Conservation (phyloP, 1,139 yeast genomes). For the Suhomyces wounanorum region DNA sequence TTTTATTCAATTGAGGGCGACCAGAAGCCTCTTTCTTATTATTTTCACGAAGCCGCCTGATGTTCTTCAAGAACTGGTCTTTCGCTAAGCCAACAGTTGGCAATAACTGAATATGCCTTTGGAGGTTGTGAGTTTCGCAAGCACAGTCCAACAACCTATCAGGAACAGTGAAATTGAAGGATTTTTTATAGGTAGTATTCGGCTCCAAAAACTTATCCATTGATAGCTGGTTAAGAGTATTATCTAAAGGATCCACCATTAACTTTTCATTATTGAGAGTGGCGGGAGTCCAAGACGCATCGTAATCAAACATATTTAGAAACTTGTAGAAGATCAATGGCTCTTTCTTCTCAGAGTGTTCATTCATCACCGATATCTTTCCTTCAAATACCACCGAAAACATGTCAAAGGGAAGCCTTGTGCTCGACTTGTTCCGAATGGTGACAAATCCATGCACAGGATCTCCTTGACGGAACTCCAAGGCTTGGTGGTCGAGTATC, state of each 20-base stretch:
- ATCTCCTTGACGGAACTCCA: slow-evolving; percentile 44
- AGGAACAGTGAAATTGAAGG: slow-evolving; percentile 43
- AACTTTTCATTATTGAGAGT: slow-evolving; percentile 31
- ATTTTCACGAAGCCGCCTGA: slow-evolving; percentile 19
- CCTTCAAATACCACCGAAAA: slow-evolving; percentile 44
- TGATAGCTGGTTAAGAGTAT: slow-evolving; percentile 30
- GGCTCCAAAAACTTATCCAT: slow-evolving; percentile 34
- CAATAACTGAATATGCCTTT: slow-evolving; percentile 39
- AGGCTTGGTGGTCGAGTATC: slow-evolving; percentile 30
- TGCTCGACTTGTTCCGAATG: slow-evolving; percentile 32
- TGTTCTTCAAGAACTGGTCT: slow-evolving; percentile 29
- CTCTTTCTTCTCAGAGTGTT: slow-evolving; percentile 19
- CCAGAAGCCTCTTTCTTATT: neutral
- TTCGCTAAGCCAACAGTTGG: slow-evolving; percentile 38
- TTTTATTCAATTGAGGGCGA: slow-evolving; percentile 1
- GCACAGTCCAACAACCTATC: slow-evolving; percentile 39
- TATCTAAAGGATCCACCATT: slow-evolving; percentile 35
- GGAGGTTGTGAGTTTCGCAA: slow-evolving; percentile 39
- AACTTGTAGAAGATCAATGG: slow-evolving; percentile 26
- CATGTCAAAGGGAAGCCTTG: slow-evolving; percentile 42
- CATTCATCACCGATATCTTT: slow-evolving; percentile 26
- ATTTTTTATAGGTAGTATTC: slow-evolving; percentile 39
- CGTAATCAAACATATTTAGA: slow-evolving; percentile 44
- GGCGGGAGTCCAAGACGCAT: slow-evolving; percentile 46
- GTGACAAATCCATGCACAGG: slow-evolving; percentile 41